These are phyloP conservation scores for Coniophora puteana DNA, from an alignment of 1,284 basidiomycete genomes.

Conservation along the genomic window DNA sequence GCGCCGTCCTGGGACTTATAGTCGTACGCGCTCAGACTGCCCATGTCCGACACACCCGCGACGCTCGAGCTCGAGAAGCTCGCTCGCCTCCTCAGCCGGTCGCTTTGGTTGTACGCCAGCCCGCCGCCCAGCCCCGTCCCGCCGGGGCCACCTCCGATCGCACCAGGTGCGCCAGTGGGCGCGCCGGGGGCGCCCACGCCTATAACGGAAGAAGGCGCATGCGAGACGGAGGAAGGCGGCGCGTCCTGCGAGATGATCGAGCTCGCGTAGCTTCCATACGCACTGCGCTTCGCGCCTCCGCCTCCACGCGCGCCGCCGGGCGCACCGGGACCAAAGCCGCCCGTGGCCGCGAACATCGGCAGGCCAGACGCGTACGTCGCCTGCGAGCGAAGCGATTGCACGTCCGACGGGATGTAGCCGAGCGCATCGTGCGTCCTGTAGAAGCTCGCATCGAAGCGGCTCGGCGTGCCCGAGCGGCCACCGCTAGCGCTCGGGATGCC, in stretches of 20 bases:
- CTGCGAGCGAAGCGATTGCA: constrained; percentile 91
- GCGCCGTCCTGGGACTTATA: constrained; percentile 85
- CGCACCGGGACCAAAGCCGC: constrained; percentile 64
- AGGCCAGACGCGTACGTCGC: constrained; percentile 90
- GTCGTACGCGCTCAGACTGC: constrained; percentile 74
- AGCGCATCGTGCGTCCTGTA: constrained; percentile 94
- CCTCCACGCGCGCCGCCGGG: constrained; percentile 55
- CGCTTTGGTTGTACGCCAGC: constrained; percentile 81
- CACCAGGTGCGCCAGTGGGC: constrained; percentile 50
- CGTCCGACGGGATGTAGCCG: constrained; percentile 93
- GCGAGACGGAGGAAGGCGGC: constrained; percentile 45
- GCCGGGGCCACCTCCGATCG: constrained; percentile 43
- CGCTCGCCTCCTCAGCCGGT: constrained; percentile 59
- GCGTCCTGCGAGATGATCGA: constrained; percentile 90
- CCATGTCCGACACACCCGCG: constrained; percentile 72
- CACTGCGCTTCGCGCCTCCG: constrained; percentile 58
- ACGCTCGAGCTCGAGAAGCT: constrained; percentile 74
- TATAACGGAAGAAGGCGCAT: too few relatives aligned
- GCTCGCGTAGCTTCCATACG: constrained; percentile 83
- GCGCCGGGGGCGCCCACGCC: constrained; percentile 58
- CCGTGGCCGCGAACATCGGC: constrained; percentile 74
- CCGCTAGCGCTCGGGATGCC: constrained; percentile 25
- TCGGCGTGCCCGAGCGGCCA: constrained; percentile 74
- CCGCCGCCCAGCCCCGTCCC: constrained; percentile 37
- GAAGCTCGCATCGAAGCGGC: constrained; percentile 91